Conservation (phyloP, 768 basidiomycete genomes). For the Gymnopilus dilepis region DNA sequence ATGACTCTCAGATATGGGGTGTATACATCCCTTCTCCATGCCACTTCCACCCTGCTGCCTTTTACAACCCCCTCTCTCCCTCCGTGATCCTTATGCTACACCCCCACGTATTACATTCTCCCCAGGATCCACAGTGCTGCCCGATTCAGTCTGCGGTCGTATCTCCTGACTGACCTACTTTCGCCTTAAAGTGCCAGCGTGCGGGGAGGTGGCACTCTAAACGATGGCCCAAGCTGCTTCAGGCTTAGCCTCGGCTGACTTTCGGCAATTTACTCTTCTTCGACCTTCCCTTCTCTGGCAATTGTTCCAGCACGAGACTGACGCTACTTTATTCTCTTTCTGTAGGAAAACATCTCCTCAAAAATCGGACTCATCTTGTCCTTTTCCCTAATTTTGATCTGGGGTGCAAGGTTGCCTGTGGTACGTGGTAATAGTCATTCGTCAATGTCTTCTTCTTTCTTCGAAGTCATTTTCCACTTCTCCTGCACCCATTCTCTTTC, state of each 20-base stretch:
- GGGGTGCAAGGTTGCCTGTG: slow-evolving; percentile 93
- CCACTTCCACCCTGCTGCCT: slow-evolving; percentile 6
- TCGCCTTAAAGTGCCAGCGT: not conserved
- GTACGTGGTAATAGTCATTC: slow-evolving; percentile 47
- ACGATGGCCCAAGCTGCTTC: not conserved
- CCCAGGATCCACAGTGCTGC: not conserved
- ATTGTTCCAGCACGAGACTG: not conserved
- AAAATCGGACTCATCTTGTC: slow-evolving; percentile 93
- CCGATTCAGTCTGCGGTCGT: not conserved
- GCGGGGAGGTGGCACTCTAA: not conserved
- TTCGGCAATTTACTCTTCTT: not conserved
- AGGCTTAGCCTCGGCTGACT: not conserved
- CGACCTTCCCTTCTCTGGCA: not conserved
- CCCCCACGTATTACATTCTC: not conserved
- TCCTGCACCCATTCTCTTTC: not conserved
- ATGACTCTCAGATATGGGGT: too few species aligned
- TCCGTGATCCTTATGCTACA: not conserved
- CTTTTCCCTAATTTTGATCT: slow-evolving; percentile 93
- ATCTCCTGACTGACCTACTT: not conserved
- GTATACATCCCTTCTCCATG: not conserved
- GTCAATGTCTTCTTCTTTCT: not conserved
- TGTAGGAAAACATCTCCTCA: slow-evolving; percentile 82
- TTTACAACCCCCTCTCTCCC: not conserved
- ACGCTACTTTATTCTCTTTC: slow-evolving; percentile 13
- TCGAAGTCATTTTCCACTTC: not conserved